Evolutionary conservation across 1,284 basidiomycete species (phyloP).

Genomic region (Inonotus hispidus): DNA sequence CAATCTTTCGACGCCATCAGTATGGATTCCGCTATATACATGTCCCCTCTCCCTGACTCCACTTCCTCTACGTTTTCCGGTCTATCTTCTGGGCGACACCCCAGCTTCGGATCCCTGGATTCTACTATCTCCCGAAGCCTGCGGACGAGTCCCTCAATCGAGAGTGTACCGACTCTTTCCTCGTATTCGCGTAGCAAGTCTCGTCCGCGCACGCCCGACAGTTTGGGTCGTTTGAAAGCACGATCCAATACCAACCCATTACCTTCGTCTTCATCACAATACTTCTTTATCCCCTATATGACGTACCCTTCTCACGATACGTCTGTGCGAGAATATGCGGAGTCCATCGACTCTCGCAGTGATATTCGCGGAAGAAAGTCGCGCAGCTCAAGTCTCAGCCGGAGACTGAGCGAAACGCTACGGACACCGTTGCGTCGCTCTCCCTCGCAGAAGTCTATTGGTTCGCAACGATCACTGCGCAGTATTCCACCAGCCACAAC

Average conservation of each 20-base stretch:
- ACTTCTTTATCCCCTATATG: not conserved
- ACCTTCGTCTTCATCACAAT: conserved; percentile 11
- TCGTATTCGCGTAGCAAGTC: not conserved
- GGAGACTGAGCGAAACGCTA: conserved; percentile 42
- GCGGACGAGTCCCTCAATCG: conserved; percentile 11
- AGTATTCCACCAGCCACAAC: conserved; percentile 22
- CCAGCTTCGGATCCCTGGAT: conserved; percentile 18
- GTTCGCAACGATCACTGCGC: conserved; percentile 24
- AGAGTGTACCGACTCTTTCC: conserved; percentile 11
- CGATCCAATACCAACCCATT: conserved; percentile 15
- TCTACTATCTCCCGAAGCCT: not conserved
- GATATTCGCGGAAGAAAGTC: conserved; percentile 37
- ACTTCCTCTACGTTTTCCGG: conserved; percentile 9
- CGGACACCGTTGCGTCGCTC: conserved; percentile 31
- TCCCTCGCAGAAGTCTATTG: conserved; percentile 31
- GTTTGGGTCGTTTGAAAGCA: conserved; percentile 3
- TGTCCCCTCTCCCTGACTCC: conserved; percentile 10
- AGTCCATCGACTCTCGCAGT: conserved; percentile 27
- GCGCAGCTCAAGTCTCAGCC: conserved; percentile 42
- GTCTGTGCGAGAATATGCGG: conserved; percentile 6
- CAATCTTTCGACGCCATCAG: conserved; percentile 9
- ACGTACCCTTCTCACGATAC: not conserved
- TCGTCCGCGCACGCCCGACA: conserved; percentile 12
- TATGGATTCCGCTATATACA: conserved; percentile 6
- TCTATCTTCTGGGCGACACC: conserved; percentile 9